Evolutionary conservation across 2,329 filamentous ascomycete species (phyloP).

Genomic region (Cladosporium cucumerinum): DNA sequence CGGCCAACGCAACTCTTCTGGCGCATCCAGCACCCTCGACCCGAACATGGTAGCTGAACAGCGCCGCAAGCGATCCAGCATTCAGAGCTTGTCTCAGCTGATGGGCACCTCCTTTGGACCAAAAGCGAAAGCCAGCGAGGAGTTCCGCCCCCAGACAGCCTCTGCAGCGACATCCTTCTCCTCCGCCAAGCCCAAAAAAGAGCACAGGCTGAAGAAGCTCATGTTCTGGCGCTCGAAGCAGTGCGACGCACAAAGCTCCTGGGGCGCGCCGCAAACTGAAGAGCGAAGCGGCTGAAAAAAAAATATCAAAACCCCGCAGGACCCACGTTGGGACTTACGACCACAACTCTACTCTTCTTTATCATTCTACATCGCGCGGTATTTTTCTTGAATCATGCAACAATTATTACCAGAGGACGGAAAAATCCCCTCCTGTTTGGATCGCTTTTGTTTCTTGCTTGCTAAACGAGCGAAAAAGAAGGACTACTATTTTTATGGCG

Average conservation of each 20-base stretch:
- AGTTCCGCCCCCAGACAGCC: slow-evolving; percentile 40
- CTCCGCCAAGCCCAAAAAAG: slow-evolving; percentile 54
- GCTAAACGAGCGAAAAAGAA: not conserved
- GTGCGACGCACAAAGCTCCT: not conserved
- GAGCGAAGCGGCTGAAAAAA: not conserved
- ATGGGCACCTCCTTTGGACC: slow-evolving; percentile 68
- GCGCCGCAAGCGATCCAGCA: slow-evolving; percentile 69
- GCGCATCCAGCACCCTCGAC: slow-evolving; percentile 40
- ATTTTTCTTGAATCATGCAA: not conserved
- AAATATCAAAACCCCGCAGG: not conserved
- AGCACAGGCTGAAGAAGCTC: slow-evolving; percentile 68
- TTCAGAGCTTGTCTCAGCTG: slow-evolving; percentile 72
- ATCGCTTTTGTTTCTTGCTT: not conserved
- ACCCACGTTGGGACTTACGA: not conserved
- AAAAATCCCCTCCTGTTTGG: not conserved
- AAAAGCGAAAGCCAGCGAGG: slow-evolving; percentile 16
- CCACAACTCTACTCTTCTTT: not conserved
- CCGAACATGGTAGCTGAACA: slow-evolving; percentile 43
- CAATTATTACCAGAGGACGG: not conserved
- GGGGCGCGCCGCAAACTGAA: not conserved
- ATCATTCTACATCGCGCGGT: not conserved
- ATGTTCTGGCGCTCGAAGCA: slow-evolving; percentile 68
- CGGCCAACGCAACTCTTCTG: slow-evolving; percentile 38
- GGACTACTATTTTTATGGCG: not conserved
- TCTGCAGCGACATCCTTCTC: slow-evolving; percentile 46